Conservation (phyloP, 163 green algal species). For the Chloromonas sp. region DNA sequence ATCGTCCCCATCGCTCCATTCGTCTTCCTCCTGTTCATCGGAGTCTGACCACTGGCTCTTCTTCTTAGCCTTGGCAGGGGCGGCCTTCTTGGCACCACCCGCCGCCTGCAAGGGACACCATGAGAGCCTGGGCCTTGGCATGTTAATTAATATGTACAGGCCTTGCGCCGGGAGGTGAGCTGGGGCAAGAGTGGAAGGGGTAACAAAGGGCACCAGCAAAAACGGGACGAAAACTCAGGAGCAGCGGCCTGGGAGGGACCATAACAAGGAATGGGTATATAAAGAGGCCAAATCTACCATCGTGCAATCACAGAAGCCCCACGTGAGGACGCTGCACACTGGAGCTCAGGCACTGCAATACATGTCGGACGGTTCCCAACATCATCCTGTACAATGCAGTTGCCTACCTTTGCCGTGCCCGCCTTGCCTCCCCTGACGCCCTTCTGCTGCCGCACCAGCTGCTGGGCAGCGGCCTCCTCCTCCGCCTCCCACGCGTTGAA, state of each 20-base stretch:
- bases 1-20: conserved; percentile 25
- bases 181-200: no score
- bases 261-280: no score
- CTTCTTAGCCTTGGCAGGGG: conserved; percentile 33
- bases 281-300: no score
- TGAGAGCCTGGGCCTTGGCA: neutral
- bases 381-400: no score
- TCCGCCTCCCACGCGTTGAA: conserved; percentile 53
- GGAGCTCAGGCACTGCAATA: no score
- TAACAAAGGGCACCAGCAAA: no score
- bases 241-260: no score
- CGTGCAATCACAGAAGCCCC: no score
- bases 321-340: no score
- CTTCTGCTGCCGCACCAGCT: conserved; percentile 27
- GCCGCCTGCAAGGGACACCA: neutral
- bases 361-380: no score
- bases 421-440: conserved; percentile 19
- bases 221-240: no score
- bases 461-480: conserved; percentile 31
- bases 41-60: conserved; percentile 20
- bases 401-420: neutral
- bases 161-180: neutral
- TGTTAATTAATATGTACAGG: neutral
- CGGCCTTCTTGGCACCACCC: neutral
- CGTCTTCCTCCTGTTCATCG: conserved; percentile 27